Evolutionary conservation across 2,329 filamentous ascomycete species (phyloP), one percentile per base, ranked within the genome.

Genomic region (Epichloe festucae): DNA sequence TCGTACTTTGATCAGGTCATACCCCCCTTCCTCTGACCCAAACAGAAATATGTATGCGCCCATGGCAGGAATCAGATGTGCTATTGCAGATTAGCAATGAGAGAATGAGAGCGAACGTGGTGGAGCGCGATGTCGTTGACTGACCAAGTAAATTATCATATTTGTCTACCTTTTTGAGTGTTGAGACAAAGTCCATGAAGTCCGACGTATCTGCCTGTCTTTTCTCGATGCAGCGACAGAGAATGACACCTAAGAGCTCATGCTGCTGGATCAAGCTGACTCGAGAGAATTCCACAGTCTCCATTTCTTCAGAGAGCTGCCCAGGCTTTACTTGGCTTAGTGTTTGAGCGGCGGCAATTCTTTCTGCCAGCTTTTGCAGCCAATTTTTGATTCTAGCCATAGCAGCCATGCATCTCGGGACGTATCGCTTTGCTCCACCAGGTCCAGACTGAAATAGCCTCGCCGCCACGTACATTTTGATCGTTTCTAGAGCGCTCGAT

Each of bases 211-310:
- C 79, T 2, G 83, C 84, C 59, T 86, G 84, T 50, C 82, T 80
- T 57, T 81, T 84, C 60, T 90, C 88, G 55, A 95, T 79, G 51
- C 93, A 78, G 54, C 86, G 82, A 55, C 82, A 83, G 49, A 94
- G 71, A 50, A 95, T 85, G n/a, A 89, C 78, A 12, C 85, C 84
- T 15, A 99, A 73, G 15, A 86, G 81, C 64, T 98, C 91, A 63
- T 98, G 94, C 66, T 98, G 91, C 61, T 88, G 84, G 21, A 85
- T 81, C 49, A 98, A 75, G 61, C 88, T 94, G 57, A 80, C 73
- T 44, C 85, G 81, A 60, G 95, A 87, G 60, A 87, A 87, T 59
- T 90, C 84, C 55, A 95, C 78, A 3, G 84, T 85, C 63, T 95
- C 87, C 57, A 84, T 75, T 52, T 84, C 75, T 57, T 90, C 86